These are phyloP conservation scores for Achaetomium macrosporum DNA, from an alignment of 2,329 filamentous ascomycete genomes.

Conservation along the genomic window DNA sequence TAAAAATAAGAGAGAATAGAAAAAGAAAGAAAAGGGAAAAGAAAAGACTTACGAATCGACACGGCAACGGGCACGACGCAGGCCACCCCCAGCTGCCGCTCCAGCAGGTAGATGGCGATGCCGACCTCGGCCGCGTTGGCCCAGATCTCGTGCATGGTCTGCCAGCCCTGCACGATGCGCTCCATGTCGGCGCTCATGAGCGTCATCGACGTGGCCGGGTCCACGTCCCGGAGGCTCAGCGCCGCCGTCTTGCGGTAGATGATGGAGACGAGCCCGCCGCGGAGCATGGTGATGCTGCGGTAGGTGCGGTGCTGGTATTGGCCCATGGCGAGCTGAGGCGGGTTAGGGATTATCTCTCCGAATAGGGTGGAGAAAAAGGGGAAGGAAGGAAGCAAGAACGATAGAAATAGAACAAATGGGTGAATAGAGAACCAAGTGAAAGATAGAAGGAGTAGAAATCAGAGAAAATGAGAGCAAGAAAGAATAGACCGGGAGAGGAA, in stretches of 20 bases:
- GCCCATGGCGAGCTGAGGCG: slow-evolving; percentile 23
- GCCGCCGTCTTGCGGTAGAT: slow-evolving; percentile 43
- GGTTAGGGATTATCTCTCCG: too few species aligned
- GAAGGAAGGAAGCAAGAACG: too few species aligned
- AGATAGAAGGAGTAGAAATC: neutral
- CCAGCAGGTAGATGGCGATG: slow-evolving; percentile 51
- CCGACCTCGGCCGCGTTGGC: slow-evolving; percentile 47
- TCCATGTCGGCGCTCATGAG: slow-evolving; percentile 46
- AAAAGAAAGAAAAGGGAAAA: too few species aligned
- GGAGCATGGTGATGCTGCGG: slow-evolving; percentile 33
- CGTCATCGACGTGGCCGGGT: slow-evolving; percentile 39
- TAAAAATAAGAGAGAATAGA: too few species aligned
- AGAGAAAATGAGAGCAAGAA: too few species aligned
- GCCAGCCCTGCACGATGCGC: slow-evolving; percentile 32
- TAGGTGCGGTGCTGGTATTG: slow-evolving; percentile 32
- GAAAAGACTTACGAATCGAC: slow-evolving; percentile 28
- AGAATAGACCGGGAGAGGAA: too few species aligned
- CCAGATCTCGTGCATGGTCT: slow-evolving; percentile 55
- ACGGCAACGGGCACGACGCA: slow-evolving; percentile 43
- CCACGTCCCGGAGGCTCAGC: slow-evolving; percentile 29
- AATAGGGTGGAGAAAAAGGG: neutral
- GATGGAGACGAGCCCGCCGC: slow-evolving; percentile 36
- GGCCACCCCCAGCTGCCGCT: slow-evolving; percentile 40
- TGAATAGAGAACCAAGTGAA: too few species aligned
- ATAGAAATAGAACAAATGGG: too few species aligned